Evolutionary conservation across 2,329 filamentous ascomycete genomes (phyloP), one percentile per base, ranked within the genome.

Genomic region (Aspergillus calidoustus): DNA sequence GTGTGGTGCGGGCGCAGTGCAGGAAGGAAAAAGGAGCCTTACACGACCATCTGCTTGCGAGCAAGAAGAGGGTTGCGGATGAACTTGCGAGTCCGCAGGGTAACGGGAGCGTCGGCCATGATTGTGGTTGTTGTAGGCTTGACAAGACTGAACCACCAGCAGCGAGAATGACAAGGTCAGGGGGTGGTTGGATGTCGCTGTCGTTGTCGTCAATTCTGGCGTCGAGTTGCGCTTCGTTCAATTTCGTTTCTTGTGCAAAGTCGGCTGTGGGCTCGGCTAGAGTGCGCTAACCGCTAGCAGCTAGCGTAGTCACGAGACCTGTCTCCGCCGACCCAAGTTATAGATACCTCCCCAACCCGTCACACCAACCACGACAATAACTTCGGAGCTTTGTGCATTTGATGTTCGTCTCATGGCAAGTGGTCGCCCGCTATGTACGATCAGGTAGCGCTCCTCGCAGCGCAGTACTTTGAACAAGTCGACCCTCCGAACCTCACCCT

Each of bases 41-140:
- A 97, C 94, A 97, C 91, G 85, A 97, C 94, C 92, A 98, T 97
- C 90, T 98, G 94, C 89, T 96, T 97, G 83, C 94, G 91, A 82
- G 91, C 92, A 81, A 99, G 90, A 80, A 99, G 92, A 83, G 95
- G 92, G 90, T 99, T 99, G 87, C 93, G 92, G 86, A 98, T 96
- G 91, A 99, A 99, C 88, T 98, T 98, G 91, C 95, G 94, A 84
- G 95, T 99, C 87, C 95, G 89, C 85, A 93, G 85, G 78, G 90
- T 93, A 81, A 93, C 89, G 80, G 89, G 78, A 74, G 79, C 83
- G 81, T 92, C 89, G 84, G 93, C 91, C 94, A 97, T 97, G 83
- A 84, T 62, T 62, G 60, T 62, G 60, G 60, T 58, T 58, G 60
- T 96, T 86, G 84, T 84, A 83, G 78, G 63, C 44, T 65, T 78